These are phyloP conservation scores for Phenoliferia sp. DNA, from an alignment of 1,284 basidiomycete species.

Conservation along the genomic window DNA sequence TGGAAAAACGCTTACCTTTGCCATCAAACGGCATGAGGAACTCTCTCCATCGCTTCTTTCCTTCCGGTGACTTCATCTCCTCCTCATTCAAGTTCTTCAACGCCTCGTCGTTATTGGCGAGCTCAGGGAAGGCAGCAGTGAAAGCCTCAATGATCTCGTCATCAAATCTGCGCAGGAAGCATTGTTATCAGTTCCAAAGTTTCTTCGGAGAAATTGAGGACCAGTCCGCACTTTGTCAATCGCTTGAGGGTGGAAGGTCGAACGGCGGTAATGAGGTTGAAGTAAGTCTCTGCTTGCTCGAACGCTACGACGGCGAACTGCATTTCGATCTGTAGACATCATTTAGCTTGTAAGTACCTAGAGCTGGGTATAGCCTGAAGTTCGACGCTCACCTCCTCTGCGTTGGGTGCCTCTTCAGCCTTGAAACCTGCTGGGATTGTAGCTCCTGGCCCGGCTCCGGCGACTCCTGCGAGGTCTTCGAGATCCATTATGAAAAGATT, in stretches of 20 bases:
- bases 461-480: slow-evolving; percentile 3
- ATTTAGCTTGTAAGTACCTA: not conserved
- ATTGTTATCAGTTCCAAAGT: not conserved
- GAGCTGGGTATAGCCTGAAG: no score
- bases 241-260: slow-evolving; percentile 64
- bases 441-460: slow-evolving; percentile 2
- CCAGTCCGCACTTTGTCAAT: slow-evolving; percentile 64
- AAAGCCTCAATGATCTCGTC: slow-evolving; percentile 85
- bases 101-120: slow-evolving; percentile 57
- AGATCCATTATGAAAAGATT: not conserved
- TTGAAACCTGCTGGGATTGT: slow-evolving; percentile 14
- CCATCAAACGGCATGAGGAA: slow-evolving; percentile 73
- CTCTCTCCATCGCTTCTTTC: slow-evolving; percentile 85
- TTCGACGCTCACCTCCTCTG: slow-evolving; percentile 19
- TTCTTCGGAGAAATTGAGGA: not conserved
- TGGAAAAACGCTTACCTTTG: slow-evolving; percentile 45
- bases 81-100: slow-evolving; percentile 80
- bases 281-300: slow-evolving; percentile 93
- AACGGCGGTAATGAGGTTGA: slow-evolving; percentile 85
- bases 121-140: slow-evolving; percentile 74
- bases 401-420: slow-evolving; percentile 25
- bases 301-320: slow-evolving; percentile 98
- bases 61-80: slow-evolving; percentile 86
- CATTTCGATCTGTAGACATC: slow-evolving; percentile 87
- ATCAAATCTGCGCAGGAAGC: slow-evolving; percentile 58